Base-by-base conservation (phyloP, 306 rosid genomes). In the Alnus rubra region DNA sequence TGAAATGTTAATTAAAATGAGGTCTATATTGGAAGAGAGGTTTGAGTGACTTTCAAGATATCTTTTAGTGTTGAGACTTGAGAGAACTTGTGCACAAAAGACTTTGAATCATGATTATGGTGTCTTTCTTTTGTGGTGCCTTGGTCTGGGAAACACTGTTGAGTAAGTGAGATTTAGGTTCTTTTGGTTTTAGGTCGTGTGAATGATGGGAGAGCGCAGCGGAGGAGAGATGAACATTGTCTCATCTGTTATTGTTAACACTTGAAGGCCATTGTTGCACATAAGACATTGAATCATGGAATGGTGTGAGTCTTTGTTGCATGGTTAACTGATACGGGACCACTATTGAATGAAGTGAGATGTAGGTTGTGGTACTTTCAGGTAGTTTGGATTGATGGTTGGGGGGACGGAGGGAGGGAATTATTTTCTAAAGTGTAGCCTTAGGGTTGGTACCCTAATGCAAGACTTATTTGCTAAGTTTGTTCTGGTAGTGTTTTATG, bases 391-490 rank as follows among this genome's bases (percentile, higher is more conserved):
- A 35, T 63, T n/a, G 23, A 33, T 64, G 70, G 48, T 15, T 35
- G 70, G 28, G 33, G 70, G 70, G 28, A 64, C 16, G 18, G 70
- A 8, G 9, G 45, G 48, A 16, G n/a, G 56, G 56, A 18, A 18
- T 15, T 14, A 1, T 1, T 1, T 50, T 50, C 16, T 51, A 51
- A 47, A 11, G 62, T 68, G 31, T 56, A 50, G 47, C 54, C 51
- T 73, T 71, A 65, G 52, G 56, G 69, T 47, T 64, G 81, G 69
- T 55, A 71, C 70, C 69, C 59, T 35, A 53, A 47, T 44, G 72
- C 54, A 70, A 68, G 28, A 68, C 62, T 69, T 39, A 31, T 63
- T 13, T 33, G 4, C 47, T 35, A 33, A 33, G 76, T 84, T 72
- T 51, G 18, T 52, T 9, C 30, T 68, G 76, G 69, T 53, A 55